Evolutionary conservation across 2,329 filamentous ascomycete species (phyloP), one percentile per base, ranked within the genome.

Genomic region (Hymenoscyphus fructigenus): DNA sequence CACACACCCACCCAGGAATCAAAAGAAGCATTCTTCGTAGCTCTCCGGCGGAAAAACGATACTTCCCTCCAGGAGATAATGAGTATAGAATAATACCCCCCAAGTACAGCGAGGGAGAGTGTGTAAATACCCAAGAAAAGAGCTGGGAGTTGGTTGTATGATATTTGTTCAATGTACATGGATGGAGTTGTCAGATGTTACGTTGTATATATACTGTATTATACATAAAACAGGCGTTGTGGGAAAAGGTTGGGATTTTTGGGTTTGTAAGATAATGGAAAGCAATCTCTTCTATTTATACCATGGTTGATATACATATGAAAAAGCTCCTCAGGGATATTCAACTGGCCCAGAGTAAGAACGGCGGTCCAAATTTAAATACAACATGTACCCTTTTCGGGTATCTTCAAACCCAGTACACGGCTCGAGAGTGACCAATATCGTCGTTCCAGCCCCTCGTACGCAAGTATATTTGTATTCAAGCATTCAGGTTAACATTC

Each of bases 1-100:
- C 44, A 50, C 41, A n/a, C 6, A n/a, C 17, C 15, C 6, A 2
- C 41, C 17, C 7, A 93, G 91, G 90, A 92, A 80, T 93, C 91
- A 0, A 92, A 87, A 75, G 95, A 98, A 77, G 84, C 88, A 2
- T 98, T 90, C 73, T 96, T 97, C 74, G 88, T 98, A 57, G 93
- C 88, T 0, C 76, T 97, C 65, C 81, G 84, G 66, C 85, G 92
- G 68, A 94, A 89, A 75, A 78, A 79, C 28, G 79, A 78, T n/a
- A 59, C 66, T 15, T 61, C 12, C 15, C 28, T 64, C 34, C 63
- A 64, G 38, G 59, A 68, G 5, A 17, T 65, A 20, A 38, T 32
- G n/a, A 62, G 63, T 47, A 28, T 23, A 26, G 23, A 58, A 44
- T 23, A 57, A 28, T 5, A 1, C 6, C 44, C 7, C 5, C 6